These are phyloP conservation scores for Cryptococcus sp. DNA, from an alignment of 1,284 basidiomycete genomes.

Conservation along the genomic window DNA sequence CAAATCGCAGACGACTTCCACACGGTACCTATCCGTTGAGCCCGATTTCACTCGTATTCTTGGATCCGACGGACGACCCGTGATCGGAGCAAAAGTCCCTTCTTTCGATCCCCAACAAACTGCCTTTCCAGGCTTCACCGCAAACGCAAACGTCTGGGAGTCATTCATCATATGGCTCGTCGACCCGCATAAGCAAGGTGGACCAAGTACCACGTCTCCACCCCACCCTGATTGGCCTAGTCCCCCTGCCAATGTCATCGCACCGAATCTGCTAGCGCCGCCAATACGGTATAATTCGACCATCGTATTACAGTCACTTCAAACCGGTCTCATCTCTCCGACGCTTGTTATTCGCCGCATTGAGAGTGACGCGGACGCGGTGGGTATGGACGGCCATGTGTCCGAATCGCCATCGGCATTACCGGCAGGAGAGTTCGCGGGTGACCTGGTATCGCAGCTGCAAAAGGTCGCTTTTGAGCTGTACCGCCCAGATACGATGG, in stretches of 20 bases:
- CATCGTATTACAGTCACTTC: slow-evolving; percentile 89
- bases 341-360: slow-evolving; percentile 91
- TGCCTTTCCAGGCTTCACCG: slow-evolving; percentile 51
- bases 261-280: slow-evolving; percentile 58
- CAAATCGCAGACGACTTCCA: slow-evolving; percentile 89
- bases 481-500: slow-evolving; percentile 60
- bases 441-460: slow-evolving; percentile 90
- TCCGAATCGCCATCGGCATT: slow-evolving; percentile 54
- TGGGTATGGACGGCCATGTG: slow-evolving; percentile 66
- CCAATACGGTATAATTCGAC: slow-evolving; percentile 92
- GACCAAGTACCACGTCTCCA: slow-evolving; percentile 72
- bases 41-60: slow-evolving; percentile 86
- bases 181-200: slow-evolving; percentile 71
- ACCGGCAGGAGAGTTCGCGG: slow-evolving; percentile 78
- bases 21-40: slow-evolving; percentile 92
- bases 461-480: slow-evolving; percentile 92
- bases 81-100: slow-evolving; percentile 64
- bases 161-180: slow-evolving; percentile 81
- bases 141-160: slow-evolving; percentile 62
- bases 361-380: slow-evolving; percentile 83
- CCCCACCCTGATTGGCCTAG: slow-evolving; percentile 62
- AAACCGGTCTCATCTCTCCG: slow-evolving; percentile 89
- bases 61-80: slow-evolving; percentile 80
- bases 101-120: slow-evolving; percentile 12
- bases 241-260: slow-evolving; percentile 83